A percentile compares a stretch with the other conserved stretches of the same genome.
Conservation (phyloP, 2,329 filamentous ascomycete genomes). For the Chaetomium sp. region DNA sequence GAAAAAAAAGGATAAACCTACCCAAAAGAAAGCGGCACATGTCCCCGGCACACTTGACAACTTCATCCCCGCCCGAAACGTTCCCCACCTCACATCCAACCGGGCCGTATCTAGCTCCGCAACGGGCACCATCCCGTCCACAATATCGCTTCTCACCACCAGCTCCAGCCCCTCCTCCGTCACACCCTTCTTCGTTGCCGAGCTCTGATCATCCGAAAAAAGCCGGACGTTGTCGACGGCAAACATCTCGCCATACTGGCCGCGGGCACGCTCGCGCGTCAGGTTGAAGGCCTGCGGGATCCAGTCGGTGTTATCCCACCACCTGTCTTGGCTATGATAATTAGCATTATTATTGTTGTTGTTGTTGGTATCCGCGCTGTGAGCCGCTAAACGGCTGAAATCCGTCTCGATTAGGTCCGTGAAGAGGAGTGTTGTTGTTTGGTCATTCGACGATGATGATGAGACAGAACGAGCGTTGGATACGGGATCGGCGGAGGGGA, state of each 20-base stretch:
- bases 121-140: constrained; percentile 49
- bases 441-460: constrained; percentile 17
- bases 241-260: constrained; percentile 61
- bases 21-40: constrained; percentile 76
- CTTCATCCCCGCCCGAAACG: constrained; percentile 62
- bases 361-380: background rate
- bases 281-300: constrained; percentile 60
- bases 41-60: constrained; percentile 56
- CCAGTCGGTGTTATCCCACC: constrained; percentile 55
- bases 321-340: constrained; percentile 23
- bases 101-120: constrained; percentile 59
- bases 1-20: constrained; percentile 30
- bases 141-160: constrained; percentile 41
- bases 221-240: constrained; percentile 41
- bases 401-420: constrained; percentile 67
- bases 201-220: constrained; percentile 23
- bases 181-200: constrained; percentile 32
- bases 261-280: constrained; percentile 49
- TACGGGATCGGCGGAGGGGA: constrained; percentile 20
- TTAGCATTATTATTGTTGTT: background rate
- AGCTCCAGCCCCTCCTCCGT: constrained; percentile 49
- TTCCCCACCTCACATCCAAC: constrained; percentile 61
- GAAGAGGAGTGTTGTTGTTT: constrained; percentile 39
- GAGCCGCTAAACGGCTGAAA: constrained; percentile 48
- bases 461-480: no score